These are phyloP conservation scores for Phytophthora litchii DNA, from an alignment of 352 stramenopile species.

Conservation along the genomic window DNA sequence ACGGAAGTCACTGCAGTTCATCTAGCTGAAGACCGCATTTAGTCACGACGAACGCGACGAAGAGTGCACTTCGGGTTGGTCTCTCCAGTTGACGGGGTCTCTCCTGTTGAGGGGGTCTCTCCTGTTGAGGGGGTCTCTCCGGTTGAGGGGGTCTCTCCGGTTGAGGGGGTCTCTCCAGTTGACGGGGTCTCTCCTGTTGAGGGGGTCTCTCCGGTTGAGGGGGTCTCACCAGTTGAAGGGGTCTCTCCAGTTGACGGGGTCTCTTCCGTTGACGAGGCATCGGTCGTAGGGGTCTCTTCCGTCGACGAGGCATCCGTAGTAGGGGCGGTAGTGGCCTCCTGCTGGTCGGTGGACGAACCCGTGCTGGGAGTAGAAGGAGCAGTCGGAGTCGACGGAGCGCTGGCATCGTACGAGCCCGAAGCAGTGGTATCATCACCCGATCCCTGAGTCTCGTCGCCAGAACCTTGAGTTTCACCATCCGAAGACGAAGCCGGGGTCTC, in stretches of 20 bases:
- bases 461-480: neutral
- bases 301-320: too few relatives aligned
- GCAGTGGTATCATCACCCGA: slow-evolving; percentile 6
- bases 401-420: neutral
- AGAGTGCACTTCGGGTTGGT: slow-evolving; percentile 19
- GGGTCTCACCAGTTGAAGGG: too few relatives aligned
- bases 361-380: slow-evolving; percentile 7
- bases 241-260: neutral
- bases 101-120: too few relatives aligned
- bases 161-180: too few relatives aligned
- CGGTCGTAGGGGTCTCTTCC: too few relatives aligned
- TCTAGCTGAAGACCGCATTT: slow-evolving; percentile 5
- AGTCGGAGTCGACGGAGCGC: neutral
- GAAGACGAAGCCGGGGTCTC: slow-evolving; percentile 1
- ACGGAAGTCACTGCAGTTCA: slow-evolving; percentile 8
- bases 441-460: slow-evolving; percentile 1
- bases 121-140: too few relatives aligned
- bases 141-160: too few relatives aligned
- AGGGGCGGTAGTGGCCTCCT: slow-evolving; percentile 1
- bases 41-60: slow-evolving; percentile 24
- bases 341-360: slow-evolving; percentile 5
- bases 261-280: too few relatives aligned
- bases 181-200: too few relatives aligned
- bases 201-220: too few relatives aligned
- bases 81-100: slow-evolving; percentile 1